phyloP scores from a whole-genome alignment of 2,329 filamentous ascomycete species.

The Blastomyces emzantsi region DNA sequence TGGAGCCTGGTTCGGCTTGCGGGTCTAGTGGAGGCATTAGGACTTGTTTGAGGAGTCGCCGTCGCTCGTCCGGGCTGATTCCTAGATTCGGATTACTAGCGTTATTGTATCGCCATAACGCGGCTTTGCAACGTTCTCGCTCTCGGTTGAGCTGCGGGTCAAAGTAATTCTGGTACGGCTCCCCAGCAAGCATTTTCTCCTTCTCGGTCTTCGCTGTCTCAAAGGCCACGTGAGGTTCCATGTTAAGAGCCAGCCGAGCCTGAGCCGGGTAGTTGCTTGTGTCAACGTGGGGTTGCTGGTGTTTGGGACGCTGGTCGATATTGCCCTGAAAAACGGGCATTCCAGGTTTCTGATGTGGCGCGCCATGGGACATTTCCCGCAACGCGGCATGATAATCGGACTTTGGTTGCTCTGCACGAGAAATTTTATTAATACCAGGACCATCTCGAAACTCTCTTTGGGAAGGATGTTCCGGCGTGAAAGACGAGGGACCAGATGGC shows the following conservation, averaged over 20 bases:
- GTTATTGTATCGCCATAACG: conserved; percentile 80
- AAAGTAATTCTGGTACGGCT: conserved; percentile 64
- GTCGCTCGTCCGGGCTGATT: conserved; percentile 47
- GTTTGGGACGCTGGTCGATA: conserved; percentile 31
- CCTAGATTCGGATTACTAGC: conserved; percentile 65
- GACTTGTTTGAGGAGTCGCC: conserved; percentile 31
- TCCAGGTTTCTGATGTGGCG: conserved; percentile 28
- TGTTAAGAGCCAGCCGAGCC: conserved; percentile 35
- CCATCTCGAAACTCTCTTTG: conserved; percentile 36
- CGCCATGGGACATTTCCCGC: conserved; percentile 31
- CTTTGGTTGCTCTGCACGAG: conserved; percentile 29
- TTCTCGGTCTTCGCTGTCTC: conserved; percentile 57
- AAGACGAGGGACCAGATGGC: conserved; percentile 30
- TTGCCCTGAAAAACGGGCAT: conserved; percentile 31
- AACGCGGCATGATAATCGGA: conserved; percentile 34
- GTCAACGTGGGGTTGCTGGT: conserved; percentile 27
- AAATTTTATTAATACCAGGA: conserved; percentile 31
- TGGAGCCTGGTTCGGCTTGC: conserved; percentile 43
- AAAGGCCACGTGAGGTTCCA: conserved; percentile 34
- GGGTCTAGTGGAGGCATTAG: conserved; percentile 28
- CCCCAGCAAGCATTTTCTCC: conserved; percentile 77
- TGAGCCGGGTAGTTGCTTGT: conserved; percentile 35
- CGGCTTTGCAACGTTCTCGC: conserved; percentile 71
- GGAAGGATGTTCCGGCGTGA: conserved; percentile 30
- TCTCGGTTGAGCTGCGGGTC: conserved; percentile 70